phyloP scores from a whole-genome alignment of 257 asterid species.

The Salvia rosmarinus region DNA sequence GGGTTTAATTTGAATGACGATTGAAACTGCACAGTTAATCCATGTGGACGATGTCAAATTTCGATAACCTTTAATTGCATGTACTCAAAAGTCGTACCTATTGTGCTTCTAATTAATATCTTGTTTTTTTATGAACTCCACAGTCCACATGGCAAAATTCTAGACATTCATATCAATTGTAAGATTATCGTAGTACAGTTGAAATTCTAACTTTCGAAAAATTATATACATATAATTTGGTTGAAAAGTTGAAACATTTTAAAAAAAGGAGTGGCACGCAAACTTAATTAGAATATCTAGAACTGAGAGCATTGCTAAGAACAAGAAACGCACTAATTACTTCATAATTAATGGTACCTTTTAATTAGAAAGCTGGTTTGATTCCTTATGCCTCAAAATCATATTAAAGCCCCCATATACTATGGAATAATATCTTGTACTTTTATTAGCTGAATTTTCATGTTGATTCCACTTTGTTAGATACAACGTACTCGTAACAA shows the following conservation, averaged over 20 bases:
- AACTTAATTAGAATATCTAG: conserved; percentile 39
- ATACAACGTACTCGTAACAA: background rate
- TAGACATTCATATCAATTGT: too few species aligned
- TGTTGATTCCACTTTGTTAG: conserved; percentile 11
- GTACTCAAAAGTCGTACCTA: background rate
- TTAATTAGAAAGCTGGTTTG: conserved; percentile 50
- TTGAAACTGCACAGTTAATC: conserved; percentile 9
- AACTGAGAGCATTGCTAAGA: conserved; percentile 50
- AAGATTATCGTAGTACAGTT: too few species aligned
- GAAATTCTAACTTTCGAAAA: conserved; percentile 11
- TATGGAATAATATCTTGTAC: conserved; percentile 42
- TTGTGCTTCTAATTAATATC: background rate
- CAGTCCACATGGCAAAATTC: too few species aligned
- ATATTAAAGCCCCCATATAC: conserved; percentile 39
- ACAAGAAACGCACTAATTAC: conserved; percentile 50
- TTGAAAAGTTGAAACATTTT: conserved; percentile 12
- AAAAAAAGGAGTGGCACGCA: conserved; percentile 37
- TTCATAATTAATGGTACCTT: conserved; percentile 46
- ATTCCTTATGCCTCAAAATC: conserved; percentile 49
- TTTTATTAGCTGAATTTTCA: conserved; percentile 31
- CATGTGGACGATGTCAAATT: conserved; percentile 29
- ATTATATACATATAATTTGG: conserved; percentile 23
- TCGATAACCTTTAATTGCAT: conserved; percentile 8
- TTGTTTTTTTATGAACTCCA: too few species aligned
- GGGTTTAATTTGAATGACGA: background rate